Base-by-base conservation (phyloP, 2,329 filamentous ascomycete species). In the Sporothrix humicola region DNA sequence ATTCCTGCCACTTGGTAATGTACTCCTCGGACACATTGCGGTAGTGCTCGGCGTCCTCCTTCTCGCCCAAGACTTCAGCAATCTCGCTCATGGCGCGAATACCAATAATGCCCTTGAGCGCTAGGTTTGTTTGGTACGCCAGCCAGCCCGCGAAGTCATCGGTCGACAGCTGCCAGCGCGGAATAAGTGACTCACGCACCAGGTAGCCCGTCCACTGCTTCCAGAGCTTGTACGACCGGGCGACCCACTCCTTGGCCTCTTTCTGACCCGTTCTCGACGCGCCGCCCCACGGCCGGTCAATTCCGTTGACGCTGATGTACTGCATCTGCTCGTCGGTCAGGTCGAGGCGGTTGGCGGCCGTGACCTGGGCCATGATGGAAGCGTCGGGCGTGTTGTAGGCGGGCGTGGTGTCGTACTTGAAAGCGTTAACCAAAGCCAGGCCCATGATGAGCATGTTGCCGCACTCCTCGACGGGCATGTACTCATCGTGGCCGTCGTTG, bases 141-240 rank as follows among this genome's bases (percentile, higher is more conserved):
- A 94, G 84, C 87, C 90, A 91, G 63, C 92, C 92, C 17, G 92
- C 92, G 79, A 94, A 94, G 79, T 94, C 92, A 77, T 94, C 92
- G 12, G 92, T 94, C 69, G 88, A 92, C 12, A 94, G 86, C 81
- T 94, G 92, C 75, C 91, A 92, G 46, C 88, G 87, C 17, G 92
- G 92, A 73, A 91, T 86, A 48, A 94, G 84, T 23, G 90, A 89
- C 79, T 89, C 92, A 68, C 92, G 87, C 31, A 93, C 88, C 15
- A 94, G 84, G 78, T 93, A 94, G 5, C 87, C 86, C 0, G 91
- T 93, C 91, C 92, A 94, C 79, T 93, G 90, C 78, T 89, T 91
- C 90, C 90, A 93, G n/a, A 94, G 82, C 48, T 82, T 81, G 80
- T 93, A 93, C 71, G 89, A 91, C 71, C 80, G 83, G 50, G 79